phyloP scores from a whole-genome alignment of 257 asterid genomes.

The Penstemon eatonii region DNA sequence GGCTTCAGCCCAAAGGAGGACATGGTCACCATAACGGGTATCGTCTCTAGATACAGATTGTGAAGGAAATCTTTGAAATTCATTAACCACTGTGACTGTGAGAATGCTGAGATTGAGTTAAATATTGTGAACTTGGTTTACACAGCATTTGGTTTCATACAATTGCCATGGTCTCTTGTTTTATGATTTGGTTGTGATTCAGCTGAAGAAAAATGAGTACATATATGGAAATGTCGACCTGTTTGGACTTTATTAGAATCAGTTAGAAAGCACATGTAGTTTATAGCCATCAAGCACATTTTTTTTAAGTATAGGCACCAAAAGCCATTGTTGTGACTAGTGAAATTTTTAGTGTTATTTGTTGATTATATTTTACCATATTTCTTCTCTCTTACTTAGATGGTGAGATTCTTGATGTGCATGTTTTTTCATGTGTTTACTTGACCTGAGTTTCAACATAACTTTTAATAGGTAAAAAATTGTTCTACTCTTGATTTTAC shows the following conservation, averaged over 20 bases:
- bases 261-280: not conserved
- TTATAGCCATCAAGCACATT: not conserved
- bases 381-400: not conserved
- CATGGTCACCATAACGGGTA: conserved; percentile 98
- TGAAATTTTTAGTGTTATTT: not conserved
- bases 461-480: not conserved
- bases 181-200: not conserved
- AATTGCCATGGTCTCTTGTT: not conserved
- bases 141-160: not conserved
- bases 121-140: not conserved
- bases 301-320: not conserved
- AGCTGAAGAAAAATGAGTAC: not conserved
- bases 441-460: not conserved
- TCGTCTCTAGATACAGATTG: conserved; percentile 26
- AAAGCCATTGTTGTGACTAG: not conserved
- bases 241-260: not conserved
- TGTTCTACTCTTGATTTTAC: not conserved
- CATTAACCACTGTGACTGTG: too few relatives aligned
- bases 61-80: conserved; percentile 8
- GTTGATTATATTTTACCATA: not conserved
- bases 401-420: not conserved
- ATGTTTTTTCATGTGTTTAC: not conserved
- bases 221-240: not conserved
- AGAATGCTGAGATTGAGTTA: conserved; percentile 8
- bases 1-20: conserved; percentile 97